Evolutionary conservation across 179 eudicot species (phyloP).

Genomic region (Silene vulgaris): DNA sequence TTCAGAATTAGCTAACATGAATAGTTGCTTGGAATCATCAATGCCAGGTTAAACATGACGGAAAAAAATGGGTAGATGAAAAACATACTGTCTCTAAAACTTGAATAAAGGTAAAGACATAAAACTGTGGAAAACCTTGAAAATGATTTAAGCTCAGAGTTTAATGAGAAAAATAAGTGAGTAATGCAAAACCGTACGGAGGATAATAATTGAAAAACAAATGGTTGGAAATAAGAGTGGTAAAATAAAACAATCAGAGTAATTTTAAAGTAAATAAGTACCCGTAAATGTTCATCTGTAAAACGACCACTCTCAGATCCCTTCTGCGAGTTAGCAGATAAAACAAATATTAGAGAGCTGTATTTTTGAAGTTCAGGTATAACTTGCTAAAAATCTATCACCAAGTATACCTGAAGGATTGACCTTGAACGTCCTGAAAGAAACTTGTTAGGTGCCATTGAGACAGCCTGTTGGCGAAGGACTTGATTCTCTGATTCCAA

Average conservation of each 20-base stretch:
- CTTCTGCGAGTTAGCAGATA: constrained; percentile 48
- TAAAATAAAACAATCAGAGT: not conserved
- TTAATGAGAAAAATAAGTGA: not conserved
- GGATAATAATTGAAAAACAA: not conserved
- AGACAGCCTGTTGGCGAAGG: constrained; percentile 81
- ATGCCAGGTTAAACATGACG: not conserved
- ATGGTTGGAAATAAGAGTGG: not conserved
- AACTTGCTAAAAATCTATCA: constrained; percentile 11
- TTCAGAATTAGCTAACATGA: not conserved
- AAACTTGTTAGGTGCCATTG: constrained; percentile 73
- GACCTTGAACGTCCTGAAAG: constrained; percentile 77
- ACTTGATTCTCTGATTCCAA: constrained; percentile 92
- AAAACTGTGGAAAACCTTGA: not conserved
- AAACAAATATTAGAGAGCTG: constrained; percentile 15
- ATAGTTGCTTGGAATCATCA: not conserved
- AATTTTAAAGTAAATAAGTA: not conserved
- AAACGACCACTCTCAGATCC: constrained; percentile 65
- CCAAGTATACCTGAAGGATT: constrained; percentile 60
- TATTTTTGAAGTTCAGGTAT: constrained; percentile 6
- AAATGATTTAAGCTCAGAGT: not conserved
- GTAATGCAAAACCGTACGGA: not conserved
- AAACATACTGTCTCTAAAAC: not conserved
- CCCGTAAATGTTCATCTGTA: constrained; percentile 31
- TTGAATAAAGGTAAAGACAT: not conserved
- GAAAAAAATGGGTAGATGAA: not conserved